phyloP scores from a whole-genome alignment of 345 rosid genomes.

The Lepidium didymum region DNA sequence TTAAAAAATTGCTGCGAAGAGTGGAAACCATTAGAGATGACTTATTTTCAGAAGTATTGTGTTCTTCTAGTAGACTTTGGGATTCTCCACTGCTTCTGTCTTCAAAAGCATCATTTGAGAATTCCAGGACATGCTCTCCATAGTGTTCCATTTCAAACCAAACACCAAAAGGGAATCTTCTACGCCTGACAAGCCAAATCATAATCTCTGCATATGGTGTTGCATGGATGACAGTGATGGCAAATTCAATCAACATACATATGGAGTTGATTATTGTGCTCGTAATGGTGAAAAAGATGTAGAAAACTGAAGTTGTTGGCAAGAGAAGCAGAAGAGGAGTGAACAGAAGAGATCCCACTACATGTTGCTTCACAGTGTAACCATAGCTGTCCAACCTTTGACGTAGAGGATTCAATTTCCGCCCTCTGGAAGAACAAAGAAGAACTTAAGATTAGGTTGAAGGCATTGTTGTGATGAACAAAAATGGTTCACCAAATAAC shows the following conservation, averaged over 20 bases:
- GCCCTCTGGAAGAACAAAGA: conserved; percentile 61
- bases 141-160: conserved; percentile 58
- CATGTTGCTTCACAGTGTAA: conserved; percentile 82
- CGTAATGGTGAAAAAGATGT: conserved; percentile 81
- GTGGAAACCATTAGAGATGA: conserved; percentile 42
- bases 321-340: conserved; percentile 70
- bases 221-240: conserved; percentile 63
- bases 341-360: conserved; percentile 82
- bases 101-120: conserved; percentile 15
- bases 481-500: neutral
- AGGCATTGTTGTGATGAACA: conserved; percentile 16
- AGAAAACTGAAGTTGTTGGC: conserved; percentile 89
- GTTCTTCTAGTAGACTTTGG: conserved; percentile 13
- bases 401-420: conserved; percentile 93
- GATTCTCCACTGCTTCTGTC: conserved; percentile 19
- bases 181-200: conserved; percentile 57
- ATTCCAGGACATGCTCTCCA: conserved; percentile 10
- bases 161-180: conserved; percentile 80
- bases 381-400: conserved; percentile 84
- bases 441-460: conserved; percentile 19
- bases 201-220: conserved; percentile 67
- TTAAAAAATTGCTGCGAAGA: conserved; percentile 67
- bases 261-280: conserved; percentile 46
- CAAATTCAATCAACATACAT: conserved; percentile 54
- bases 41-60: conserved; percentile 13